Conservation (phyloP, 1,284 basidiomycete species). For the Xerocomus tenax region DNA sequence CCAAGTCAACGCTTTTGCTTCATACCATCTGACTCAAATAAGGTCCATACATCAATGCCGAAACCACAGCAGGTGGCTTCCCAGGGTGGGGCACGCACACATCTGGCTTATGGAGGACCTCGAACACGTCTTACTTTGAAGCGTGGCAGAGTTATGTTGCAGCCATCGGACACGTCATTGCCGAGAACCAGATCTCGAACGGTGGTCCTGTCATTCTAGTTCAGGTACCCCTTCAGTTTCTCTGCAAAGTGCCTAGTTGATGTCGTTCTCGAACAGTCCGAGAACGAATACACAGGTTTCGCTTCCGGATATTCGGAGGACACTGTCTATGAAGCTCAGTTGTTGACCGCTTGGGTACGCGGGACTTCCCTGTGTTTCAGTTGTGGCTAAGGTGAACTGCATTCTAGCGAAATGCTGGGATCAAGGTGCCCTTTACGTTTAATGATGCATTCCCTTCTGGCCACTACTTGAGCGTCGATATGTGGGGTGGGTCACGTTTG, state of each 20-base stretch:
- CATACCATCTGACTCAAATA: conserved; percentile 6
- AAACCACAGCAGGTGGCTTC: conserved; percentile 45
- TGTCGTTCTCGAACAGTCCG: conserved; percentile 28
- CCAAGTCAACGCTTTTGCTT: neutral
- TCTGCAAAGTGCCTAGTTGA: neutral
- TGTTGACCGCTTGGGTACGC: conserved; percentile 35
- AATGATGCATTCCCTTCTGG: conserved; percentile 41
- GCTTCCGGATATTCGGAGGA: conserved; percentile 36
- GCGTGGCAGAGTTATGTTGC: conserved; percentile 39
- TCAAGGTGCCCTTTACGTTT: conserved; percentile 40
- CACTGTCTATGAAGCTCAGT: conserved; percentile 35
- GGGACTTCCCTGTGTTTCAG: neutral
- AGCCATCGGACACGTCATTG: conserved; percentile 35
- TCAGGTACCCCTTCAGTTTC: conserved; percentile 30
- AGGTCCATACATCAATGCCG: conserved; percentile 48
- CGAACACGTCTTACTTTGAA: conserved; percentile 37
- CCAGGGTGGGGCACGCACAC: conserved; percentile 45
- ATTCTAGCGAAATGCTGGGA: conserved; percentile 35
- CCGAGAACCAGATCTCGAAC: conserved; percentile 44
- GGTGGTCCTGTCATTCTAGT: conserved; percentile 49
- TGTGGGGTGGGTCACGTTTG: conserved; percentile 33
- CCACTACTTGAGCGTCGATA: conserved; percentile 38
- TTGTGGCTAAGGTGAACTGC: conserved; percentile 7
- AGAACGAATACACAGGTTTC: conserved; percentile 46
- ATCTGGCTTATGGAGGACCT: conserved; percentile 40